Conservation (phyloP, 2,329 filamentous ascomycete species). For the Venturia asperata region DNA sequence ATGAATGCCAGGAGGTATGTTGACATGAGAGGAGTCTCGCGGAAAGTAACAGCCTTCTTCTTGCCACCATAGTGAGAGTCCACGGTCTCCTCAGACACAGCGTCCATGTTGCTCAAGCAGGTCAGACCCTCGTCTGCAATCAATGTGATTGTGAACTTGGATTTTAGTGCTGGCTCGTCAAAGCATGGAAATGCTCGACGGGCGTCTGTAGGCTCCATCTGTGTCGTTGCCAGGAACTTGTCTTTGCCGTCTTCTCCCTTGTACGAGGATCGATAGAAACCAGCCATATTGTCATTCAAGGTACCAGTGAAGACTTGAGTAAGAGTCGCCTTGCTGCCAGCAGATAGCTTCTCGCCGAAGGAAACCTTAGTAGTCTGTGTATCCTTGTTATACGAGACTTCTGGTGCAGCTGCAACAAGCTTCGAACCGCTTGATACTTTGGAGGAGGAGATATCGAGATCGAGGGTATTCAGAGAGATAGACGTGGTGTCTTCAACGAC, state of each 20-base stretch:
- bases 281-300: conserved; percentile 92
- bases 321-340: conserved; percentile 70
- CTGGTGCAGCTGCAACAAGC: conserved; percentile 54
- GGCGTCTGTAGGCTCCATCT: conserved; percentile 96
- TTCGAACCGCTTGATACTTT: conserved; percentile 57
- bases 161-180: conserved; percentile 90
- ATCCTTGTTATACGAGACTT: conserved; percentile 66
- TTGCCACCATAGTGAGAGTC: conserved; percentile 55
- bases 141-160: conserved; percentile 83
- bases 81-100: conserved; percentile 69
- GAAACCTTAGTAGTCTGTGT: conserved; percentile 75
- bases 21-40: conserved; percentile 87
- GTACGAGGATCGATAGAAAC: conserved; percentile 94
- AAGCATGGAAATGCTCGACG: conserved; percentile 92
- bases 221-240: conserved; percentile 79
- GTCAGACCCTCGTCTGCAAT: conserved; percentile 86
- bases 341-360: conserved; percentile 64
- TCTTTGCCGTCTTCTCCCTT: conserved; percentile 72
- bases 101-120: conserved; percentile 95
- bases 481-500: conserved; percentile 77
- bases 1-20: conserved; percentile 94
- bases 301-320: conserved; percentile 71
- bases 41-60: conserved; percentile 86
- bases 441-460: conserved; percentile 73
- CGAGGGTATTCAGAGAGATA: conserved; percentile 79